Evolutionary conservation across 805 yeast species (phyloP).

Genomic region (Huiozyma naganishii): DNA sequence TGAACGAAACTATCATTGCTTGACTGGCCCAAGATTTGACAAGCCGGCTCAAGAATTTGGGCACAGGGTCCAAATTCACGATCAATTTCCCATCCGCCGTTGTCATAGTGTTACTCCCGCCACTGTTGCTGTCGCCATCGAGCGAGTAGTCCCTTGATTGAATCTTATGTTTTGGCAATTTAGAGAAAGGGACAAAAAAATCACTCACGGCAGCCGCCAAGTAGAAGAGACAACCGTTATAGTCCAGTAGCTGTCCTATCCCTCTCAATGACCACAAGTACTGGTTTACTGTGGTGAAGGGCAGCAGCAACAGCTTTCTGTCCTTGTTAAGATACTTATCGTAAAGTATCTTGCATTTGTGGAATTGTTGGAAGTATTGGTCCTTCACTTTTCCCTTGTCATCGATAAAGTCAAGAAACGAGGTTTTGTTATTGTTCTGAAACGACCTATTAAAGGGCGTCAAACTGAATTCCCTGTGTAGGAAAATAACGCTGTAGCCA

Average conservation of each 20-base stretch:
- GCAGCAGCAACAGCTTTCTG: constrained; percentile 43
- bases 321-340: constrained; percentile 21
- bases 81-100: constrained; percentile 53
- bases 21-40: constrained; percentile 93
- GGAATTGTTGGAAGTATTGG: constrained; percentile 48
- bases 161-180: constrained; percentile 88
- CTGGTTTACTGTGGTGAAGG: constrained; percentile 92
- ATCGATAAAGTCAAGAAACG: constrained; percentile 76
- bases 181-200: constrained; percentile 78
- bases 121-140: constrained; percentile 19
- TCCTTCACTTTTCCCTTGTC: constrained; percentile 48
- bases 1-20: constrained; percentile 90
- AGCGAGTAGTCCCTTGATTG: constrained; percentile 59
- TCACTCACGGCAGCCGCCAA: constrained; percentile 98
- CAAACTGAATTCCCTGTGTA: constrained; percentile 85
- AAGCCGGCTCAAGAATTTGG: constrained; percentile 77
- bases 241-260: constrained; percentile 49
- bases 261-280: constrained; percentile 74
- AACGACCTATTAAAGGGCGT: constrained; percentile 89
- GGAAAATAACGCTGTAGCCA: constrained; percentile 86
- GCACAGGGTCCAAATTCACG: constrained; percentile 89
- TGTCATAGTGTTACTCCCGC: constrained; percentile 10
- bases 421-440: constrained; percentile 63
- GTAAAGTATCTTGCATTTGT: constrained; percentile 41
- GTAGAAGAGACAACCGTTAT: constrained; percentile 62